Base-by-base conservation (phyloP, 2,329 filamentous ascomycete species). In the Penicillium digitatum region DNA sequence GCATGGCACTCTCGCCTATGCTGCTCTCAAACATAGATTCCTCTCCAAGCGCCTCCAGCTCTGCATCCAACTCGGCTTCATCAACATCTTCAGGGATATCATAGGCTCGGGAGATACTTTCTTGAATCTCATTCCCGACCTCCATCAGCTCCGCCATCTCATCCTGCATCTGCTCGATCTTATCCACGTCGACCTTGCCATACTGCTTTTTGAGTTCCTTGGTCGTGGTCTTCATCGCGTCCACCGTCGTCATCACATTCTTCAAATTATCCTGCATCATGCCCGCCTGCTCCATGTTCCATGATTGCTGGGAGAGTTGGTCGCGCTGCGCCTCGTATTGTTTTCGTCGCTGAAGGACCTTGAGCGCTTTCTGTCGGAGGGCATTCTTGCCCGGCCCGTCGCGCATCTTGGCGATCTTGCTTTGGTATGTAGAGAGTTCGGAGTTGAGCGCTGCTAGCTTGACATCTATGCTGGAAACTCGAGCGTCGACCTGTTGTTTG, bases 211-310 rank as follows among this genome's bases (percentile, higher is more conserved):
- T 86, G 61, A 99, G 82, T 68, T 90, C 87, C 78, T 96, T 96
- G 68, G 94, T 96, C 24, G 93, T 96, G 1, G 88, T 91, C 82
- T 96, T 95, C 84, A 99, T 93, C 11, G 93, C 92, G 72, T 97
- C 93, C 42, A 97, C 92, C 27, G 94, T 96, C 18, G 91, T 95
- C 92, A 96, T 96, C 60, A 94, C 93, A 74, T 97, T 97, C 74
- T 95, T 94, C 50, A 99, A 83, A 71, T 97, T 97, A 77, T 97
- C 93, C 78, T 95, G 91, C 93, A 97, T 96, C 82, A 92, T 95
- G 72, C 89, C 88, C 3, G 93, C 92, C 76, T 96, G 92, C 78
- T 97, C 92, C 92, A 99, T 96, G 78, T 97, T 97, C 92, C 92
- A 97, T 22, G 90, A 90, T 77, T 99, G 94, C 62, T 87, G 83